Evolutionary conservation across 176 grass and related monocot species (phyloP), one percentile per base, ranked within the genome.

Genomic region (Aegilops longissima): DNA sequence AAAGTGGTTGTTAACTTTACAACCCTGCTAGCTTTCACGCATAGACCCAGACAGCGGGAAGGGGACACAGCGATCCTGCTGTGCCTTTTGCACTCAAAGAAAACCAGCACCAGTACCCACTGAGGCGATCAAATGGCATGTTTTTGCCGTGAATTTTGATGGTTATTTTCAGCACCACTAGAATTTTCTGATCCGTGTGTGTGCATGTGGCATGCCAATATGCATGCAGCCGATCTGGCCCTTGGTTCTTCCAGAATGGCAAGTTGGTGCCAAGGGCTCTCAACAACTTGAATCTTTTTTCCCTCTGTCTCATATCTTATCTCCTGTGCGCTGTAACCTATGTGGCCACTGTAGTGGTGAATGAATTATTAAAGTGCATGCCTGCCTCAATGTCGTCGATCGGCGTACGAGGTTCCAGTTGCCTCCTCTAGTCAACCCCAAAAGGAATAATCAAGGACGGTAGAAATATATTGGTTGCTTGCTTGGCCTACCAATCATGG

Each of bases 341-440:
- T 64, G 67, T 87, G 85, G 85, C 89, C 85, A 84, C 89, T 74
- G 23, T 81, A 80, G 85, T 80, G 23, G 5, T 80, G 66, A 66
- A 84, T 80, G 66, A 66, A 84, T 88, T 84, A 84, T 88, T 88
- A 52, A 88, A 84, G 87, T 63, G 84, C 30, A 31, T 31, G 30
- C 42, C 17, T 66, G 74, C 6, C 36, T 47, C 33, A 29, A 38
- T 40, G 82, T 66, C 45, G 70, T 25, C 68, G 18, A 14, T 17
- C 18, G 66, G 54, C 71, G 87, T 89, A 72, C 87, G 81, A 88
- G 81, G 87, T 84, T 79, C 61, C 73, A 66, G 58, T 76, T 82
- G 88, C 63, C 11, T 73, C 31, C 64, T 88, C 80, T 70, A 83
- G 80, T 83, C 80, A 71, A 70, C 64, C 49, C 21, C 74, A 77